Base-by-base conservation (phyloP, 345 rosid genomes). In the Pugionium dolabratum region DNA sequence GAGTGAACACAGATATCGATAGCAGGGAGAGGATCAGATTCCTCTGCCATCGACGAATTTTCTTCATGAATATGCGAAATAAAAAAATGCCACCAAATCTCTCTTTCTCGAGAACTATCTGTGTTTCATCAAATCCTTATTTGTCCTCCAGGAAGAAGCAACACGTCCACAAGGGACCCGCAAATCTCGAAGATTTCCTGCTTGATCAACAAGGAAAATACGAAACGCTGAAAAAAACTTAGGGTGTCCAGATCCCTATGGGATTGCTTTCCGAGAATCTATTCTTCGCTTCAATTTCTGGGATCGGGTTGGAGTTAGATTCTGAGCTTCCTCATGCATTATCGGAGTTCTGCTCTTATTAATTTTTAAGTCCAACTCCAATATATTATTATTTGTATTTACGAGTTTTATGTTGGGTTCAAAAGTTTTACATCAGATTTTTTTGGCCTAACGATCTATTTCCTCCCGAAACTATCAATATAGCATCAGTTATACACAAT, bases 11-110 rank as follows among this genome's bases (percentile, higher is more conserved):
- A 70, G 92, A 81, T 44, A 84, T 70, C 58, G 79, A 79, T 56
- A 94, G 91, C 77, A 88, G 31, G 1, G 82, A 78, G 86, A 94
- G 90, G 96, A 88, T 71, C 67, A 85, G 4, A 50, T 81, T 83
- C 97, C 96, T 88, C 95, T 82, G 89, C 85, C 85, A 77, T 71
- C 78, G 87, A 75, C 70, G 87, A 36, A 64, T 11, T 79, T 80
- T 84, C 84, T 78, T 88, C 97, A 86, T 94, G 84, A 69, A 84
- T 68, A 73, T 7, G 33, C 59, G 51, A 61, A 48, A 36, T 42
- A 45, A 29, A 27, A 34, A 57, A 4, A 2, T 66, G 11, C 25
- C 50, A 36, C n/a, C 6, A 30, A 36, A 66, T 43, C 47, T 39
- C 31, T 26, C 28, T 40, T 59, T 72, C 63, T 67, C 37, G 62